These are phyloP conservation scores for Leucaena leucocephala DNA, from an alignment of 306 rosid species.

Conservation along the genomic window DNA sequence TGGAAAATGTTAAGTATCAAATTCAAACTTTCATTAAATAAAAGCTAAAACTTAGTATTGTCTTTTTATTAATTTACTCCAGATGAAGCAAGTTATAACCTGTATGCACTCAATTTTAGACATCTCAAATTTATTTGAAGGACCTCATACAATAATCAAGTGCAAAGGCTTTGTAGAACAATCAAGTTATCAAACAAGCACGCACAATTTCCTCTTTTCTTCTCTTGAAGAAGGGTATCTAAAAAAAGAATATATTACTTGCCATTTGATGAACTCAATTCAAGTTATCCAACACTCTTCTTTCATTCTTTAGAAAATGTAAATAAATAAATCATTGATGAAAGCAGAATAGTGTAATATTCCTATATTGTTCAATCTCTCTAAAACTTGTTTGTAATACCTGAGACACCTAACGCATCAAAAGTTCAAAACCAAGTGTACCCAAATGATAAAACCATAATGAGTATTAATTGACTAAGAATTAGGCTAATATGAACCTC, in stretches of 20 bases:
- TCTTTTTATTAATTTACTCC: slow-evolving; percentile 1
- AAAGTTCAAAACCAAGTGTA: too few relatives aligned
- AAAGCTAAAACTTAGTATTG: slow-evolving; percentile 17
- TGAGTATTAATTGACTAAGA: too few relatives aligned
- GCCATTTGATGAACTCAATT: too few relatives aligned
- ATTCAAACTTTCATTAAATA: slow-evolving; percentile 32
- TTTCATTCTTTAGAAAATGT: too few relatives aligned
- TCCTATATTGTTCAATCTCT: neutral
- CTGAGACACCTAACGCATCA: slow-evolving; percentile 50
- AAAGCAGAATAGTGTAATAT: too few relatives aligned
- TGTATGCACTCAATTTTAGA: slow-evolving; percentile 8
- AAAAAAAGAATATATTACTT: too few relatives aligned
- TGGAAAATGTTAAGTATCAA: slow-evolving; percentile 35
- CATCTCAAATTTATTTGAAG: slow-evolving; percentile 12
- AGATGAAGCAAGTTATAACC: slow-evolving; percentile 24
- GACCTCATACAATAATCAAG: slow-evolving; percentile 19
- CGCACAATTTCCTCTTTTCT: too few relatives aligned
- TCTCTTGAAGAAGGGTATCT: too few relatives aligned
- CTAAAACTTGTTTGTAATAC: slow-evolving; percentile 42
- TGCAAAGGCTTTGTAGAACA: slow-evolving; percentile 21
- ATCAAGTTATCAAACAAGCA: neutral
- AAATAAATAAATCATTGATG: too few relatives aligned
- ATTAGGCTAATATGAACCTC: too few relatives aligned
- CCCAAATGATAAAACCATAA: too few relatives aligned
- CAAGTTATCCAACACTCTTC: too few relatives aligned